These are phyloP conservation scores for Hibiscus trionum DNA, from an alignment of 345 rosid species.

Conservation along the genomic window DNA sequence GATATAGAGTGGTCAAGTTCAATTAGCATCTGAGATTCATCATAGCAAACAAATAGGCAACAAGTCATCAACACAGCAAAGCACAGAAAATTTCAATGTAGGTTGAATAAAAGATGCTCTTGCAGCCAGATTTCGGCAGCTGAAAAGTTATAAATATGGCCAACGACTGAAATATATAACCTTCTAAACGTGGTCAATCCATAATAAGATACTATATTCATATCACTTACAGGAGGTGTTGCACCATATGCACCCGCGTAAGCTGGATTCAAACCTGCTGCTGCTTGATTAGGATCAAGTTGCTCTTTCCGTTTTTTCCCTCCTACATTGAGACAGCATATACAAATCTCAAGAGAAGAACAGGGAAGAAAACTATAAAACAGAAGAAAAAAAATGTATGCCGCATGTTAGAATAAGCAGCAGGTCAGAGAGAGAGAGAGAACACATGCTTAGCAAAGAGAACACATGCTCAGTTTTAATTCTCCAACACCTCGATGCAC, in stretches of 20 bases:
- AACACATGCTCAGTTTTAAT: neutral
- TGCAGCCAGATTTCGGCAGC: neutral
- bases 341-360: neutral
- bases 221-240: conserved; percentile 69
- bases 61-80: neutral
- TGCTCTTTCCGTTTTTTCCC: conserved; percentile 87
- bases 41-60: neutral
- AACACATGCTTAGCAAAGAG: too few species aligned
- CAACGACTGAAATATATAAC: neutral
- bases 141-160: neutral
- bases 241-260: conserved; percentile 66
- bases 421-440: neutral
- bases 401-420: neutral
- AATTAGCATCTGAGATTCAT: neutral
- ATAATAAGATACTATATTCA: neutral
- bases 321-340: conserved; percentile 18
- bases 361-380: neutral
- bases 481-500: neutral
- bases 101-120: neutral
- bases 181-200: neutral
- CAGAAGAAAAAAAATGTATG: neutral
- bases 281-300: conserved; percentile 59
- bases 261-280: conserved; percentile 45
- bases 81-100: neutral
- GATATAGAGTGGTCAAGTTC: neutral